Evolutionary conservation across 2,329 filamentous ascomycete species (phyloP), one percentile per base, ranked within the genome.

Genomic region (Neurospora crassa): DNA sequence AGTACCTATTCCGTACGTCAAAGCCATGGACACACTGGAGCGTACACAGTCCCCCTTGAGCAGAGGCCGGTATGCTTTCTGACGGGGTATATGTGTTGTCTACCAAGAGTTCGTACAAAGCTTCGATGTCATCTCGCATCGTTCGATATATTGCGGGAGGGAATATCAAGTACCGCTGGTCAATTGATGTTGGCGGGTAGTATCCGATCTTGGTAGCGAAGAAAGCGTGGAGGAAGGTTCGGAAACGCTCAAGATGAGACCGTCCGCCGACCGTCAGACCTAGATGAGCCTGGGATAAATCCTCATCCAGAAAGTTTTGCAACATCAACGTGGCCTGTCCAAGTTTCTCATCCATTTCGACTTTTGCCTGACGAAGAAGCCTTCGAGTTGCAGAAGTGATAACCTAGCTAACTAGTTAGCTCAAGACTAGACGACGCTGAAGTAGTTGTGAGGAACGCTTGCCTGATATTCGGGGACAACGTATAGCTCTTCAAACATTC

Each of bases 191-290:
- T 0, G 92, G 91, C 0, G 92, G 92, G 79, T 91, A 95, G 74
- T 90, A 90, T 5, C 91, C 91, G 41, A 93, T 84, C 70, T 89
- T 89, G 0, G 86, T 83, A 1, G 88, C 83, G 77, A 93, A 94
- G 76, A 89, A 91, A 0, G 84, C 83, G 37, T 90, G 83, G 1
- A 96, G 79, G 74, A 92, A 92, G 10, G 87, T 85, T 67, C 92
- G 85, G 78, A 95, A 95, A 1, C 87, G 87, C 73, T 93, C 89
- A 0, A 95, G 85, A 75, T 96, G 92, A 3, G 86, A 84, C 73
- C 89, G 83, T 4, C 88, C 86, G 0, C 85, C 87, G 1, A 84
- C 79, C 1, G 89, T 83, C 0, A 94, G 83, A 1, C 90, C 90
- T n/a, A 93, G 81, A 70, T 90, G 82, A 1, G 88, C 81, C 68